These are phyloP conservation scores for Lepidium didymum DNA, from an alignment of 345 rosid genomes.

Conservation along the genomic window DNA sequence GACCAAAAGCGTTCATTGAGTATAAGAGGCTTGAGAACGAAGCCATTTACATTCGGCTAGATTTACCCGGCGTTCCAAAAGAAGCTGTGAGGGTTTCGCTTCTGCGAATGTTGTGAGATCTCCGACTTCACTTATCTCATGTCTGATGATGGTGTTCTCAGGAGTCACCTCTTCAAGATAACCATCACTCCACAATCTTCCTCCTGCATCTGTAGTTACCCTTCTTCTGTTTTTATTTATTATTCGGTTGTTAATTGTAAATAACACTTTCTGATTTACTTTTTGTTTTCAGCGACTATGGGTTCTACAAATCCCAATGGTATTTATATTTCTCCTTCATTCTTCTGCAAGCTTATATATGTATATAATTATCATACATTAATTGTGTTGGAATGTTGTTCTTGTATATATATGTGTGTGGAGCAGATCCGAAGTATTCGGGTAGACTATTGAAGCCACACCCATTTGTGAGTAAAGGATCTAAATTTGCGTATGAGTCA, in stretches of 20 bases:
- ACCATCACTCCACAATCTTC: not conserved
- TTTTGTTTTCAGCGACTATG: too few species aligned
- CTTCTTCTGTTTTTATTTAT: too few species aligned
- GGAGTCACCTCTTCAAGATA: slow-evolving; percentile 7
- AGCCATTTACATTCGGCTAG: slow-evolving; percentile 3
- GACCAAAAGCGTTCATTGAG: slow-evolving; percentile 23
- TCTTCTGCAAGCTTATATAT: not conserved
- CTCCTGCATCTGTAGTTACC: not conserved
- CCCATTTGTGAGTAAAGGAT: slow-evolving; percentile 12
- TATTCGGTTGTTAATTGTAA: too few species aligned
- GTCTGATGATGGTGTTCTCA: slow-evolving; percentile 16
- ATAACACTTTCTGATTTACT: too few species aligned
- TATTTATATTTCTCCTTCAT: not conserved
- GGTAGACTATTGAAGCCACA: slow-evolving; percentile 11
- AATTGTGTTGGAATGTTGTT: not conserved
- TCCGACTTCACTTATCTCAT: not conserved
- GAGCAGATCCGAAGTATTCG: slow-evolving; percentile 3
- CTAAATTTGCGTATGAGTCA: slow-evolving; percentile 15
- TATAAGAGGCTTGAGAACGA: slow-evolving; percentile 5
- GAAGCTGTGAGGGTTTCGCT: not conserved
- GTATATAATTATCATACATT: too few species aligned
- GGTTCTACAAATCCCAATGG: not conserved
- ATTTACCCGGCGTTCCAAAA: slow-evolving; percentile 9
- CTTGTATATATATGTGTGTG: not conserved
- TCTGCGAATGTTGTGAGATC: slow-evolving; percentile 17